Evolutionary conservation across 371 early-diverging fungal genomes (phyloP).

Genomic region (Apophysomyces sp.): DNA sequence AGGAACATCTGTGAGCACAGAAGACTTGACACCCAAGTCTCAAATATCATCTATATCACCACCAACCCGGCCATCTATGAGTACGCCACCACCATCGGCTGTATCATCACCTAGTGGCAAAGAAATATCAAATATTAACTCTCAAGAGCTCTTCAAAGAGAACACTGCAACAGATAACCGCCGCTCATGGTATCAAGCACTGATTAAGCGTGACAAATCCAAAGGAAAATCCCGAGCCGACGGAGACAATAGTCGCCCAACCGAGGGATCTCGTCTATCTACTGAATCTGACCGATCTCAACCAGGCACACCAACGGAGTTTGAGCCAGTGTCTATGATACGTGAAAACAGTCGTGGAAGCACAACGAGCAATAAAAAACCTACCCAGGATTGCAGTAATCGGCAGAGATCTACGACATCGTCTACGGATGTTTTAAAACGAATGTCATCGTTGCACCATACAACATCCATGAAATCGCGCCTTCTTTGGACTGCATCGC

Average conservation of each 20-base stretch:
- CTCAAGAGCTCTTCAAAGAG: neutral
- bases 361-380: neutral
- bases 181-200: conserved; percentile 24
- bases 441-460: neutral
- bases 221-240: conserved; percentile 15
- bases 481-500: neutral
- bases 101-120: neutral
- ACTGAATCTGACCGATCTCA: neutral
- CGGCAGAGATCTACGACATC: neutral
- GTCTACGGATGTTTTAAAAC: neutral
- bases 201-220: conserved; percentile 17
- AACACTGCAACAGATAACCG: conserved; percentile 5
- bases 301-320: neutral
- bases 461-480: neutral
- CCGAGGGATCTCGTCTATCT: neutral
- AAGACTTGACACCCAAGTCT: conserved; percentile 5
- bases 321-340: conserved; percentile 7
- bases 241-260: neutral
- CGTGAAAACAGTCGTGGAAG: conserved; percentile 8
- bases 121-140: neutral
- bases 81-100: conserved; percentile 17
- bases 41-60: neutral
- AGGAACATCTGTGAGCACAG: conserved; percentile 5
- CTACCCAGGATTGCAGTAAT: neutral
- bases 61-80: conserved; percentile 12